Conservation (phyloP, 306 rosid genomes). For the Myrica gale region DNA sequence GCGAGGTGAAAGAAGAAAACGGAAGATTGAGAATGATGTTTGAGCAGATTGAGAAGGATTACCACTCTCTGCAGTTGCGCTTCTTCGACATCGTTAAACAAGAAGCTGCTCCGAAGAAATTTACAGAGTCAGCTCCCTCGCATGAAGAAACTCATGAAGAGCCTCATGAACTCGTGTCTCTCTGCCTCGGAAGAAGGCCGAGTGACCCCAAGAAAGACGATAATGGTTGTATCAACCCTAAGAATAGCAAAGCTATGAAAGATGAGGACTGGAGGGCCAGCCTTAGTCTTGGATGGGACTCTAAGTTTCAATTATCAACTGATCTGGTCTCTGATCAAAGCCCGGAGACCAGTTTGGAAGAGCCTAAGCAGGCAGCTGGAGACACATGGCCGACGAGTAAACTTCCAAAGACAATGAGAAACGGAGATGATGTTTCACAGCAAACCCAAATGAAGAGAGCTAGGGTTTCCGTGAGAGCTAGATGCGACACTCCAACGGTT, state of each 20-base stretch:
- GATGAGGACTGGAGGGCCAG: conserved; percentile 24
- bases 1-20: conserved; percentile 30
- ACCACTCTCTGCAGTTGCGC: conserved; percentile 33
- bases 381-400: conserved; percentile 25
- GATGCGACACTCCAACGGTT: conserved; percentile 80
- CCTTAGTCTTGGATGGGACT: conserved; percentile 32
- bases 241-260: conserved; percentile 3
- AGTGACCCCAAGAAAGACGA: conserved; percentile 11
- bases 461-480: conserved; percentile 71
- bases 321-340: conserved; percentile 9
- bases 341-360: conserved; percentile 30
- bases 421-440: conserved; percentile 39
- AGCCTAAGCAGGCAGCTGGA: conserved; percentile 16
- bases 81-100: conserved; percentile 27
- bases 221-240: neutral
- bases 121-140: neutral
- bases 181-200: conserved; percentile 41
- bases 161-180: conserved; percentile 34
- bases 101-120: conserved; percentile 19
- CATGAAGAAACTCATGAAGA: conserved; percentile 25
- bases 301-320: conserved; percentile 17
- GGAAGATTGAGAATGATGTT: conserved; percentile 25
- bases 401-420: conserved; percentile 27
- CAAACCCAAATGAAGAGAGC: conserved; percentile 58
- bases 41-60: conserved; percentile 29